These are phyloP conservation scores for Kokia cookei DNA, from an alignment of 441 rosid species.

Conservation along the genomic window DNA sequence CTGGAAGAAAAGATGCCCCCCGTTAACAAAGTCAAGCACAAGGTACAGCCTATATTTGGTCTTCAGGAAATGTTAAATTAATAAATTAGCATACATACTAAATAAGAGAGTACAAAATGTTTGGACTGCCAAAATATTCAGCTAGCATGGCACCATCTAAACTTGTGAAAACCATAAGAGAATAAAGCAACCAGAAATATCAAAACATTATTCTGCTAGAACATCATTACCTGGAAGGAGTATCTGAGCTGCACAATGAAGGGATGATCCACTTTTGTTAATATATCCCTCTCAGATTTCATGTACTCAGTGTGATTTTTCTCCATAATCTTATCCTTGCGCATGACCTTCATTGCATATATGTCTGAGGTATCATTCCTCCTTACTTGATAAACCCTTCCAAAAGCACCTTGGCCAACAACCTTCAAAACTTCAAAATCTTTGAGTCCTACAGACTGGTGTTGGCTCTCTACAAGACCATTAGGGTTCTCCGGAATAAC, in stretches of 20 bases:
- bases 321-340: conserved; percentile 91
- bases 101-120: background rate
- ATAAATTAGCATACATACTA: background rate
- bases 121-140: too few relatives aligned
- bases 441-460: conserved; percentile 44
- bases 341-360: conserved; percentile 96
- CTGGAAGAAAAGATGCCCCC: conserved; percentile 98
- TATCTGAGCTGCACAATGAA: conserved; percentile 87
- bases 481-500: conserved; percentile 17
- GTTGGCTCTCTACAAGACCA: background rate
- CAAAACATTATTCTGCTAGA: background rate
- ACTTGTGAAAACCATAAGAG: background rate
- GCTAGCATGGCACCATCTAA: background rate
- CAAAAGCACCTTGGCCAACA: conserved; percentile 97
- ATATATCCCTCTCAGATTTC: conserved; percentile 93
- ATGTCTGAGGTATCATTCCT: conserved; percentile 72
- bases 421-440: conserved; percentile 84
- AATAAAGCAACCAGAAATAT: background rate
- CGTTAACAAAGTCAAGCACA: conserved; percentile 89
- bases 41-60: conserved; percentile 91
- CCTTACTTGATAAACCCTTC: conserved; percentile 89
- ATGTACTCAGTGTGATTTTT: conserved; percentile 88
- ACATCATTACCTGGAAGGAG: conserved; percentile 69
- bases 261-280: conserved; percentile 83
- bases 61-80: conserved; percentile 27